Conservation (phyloP, 106 monocot genomes). For the Alisma plantagoaquatica region DNA sequence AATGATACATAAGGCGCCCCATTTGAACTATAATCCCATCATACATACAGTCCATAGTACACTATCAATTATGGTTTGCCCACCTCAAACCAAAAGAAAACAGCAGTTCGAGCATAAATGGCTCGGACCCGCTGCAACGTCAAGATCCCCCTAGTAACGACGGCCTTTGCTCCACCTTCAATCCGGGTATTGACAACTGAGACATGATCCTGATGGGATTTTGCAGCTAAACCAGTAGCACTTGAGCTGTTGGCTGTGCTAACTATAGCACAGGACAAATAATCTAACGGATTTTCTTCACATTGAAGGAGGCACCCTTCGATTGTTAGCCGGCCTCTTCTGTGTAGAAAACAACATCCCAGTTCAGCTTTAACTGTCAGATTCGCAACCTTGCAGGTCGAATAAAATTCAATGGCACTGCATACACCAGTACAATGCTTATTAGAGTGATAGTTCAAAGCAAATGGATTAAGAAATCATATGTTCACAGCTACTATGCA, state of each 20-base stretch:
- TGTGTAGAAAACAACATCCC: conserved; percentile 89
- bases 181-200: conserved; percentile 73
- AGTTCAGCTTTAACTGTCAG: conserved; percentile 85
- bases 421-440: not conserved
- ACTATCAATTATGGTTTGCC: too few species aligned
- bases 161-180: conserved; percentile 93
- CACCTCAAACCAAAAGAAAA: conserved; percentile 97
- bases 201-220: conserved; percentile 33
- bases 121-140: conserved; percentile 78
- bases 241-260: conserved; percentile 52
- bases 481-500: too few species aligned
- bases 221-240: conserved; percentile 9
- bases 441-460: not conserved
- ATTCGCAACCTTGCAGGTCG: conserved; percentile 90
- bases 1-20: too few species aligned
- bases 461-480: not conserved
- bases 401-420: conserved; percentile 89
- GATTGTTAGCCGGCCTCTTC: conserved; percentile 67
- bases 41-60: too few species aligned
- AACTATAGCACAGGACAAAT: conserved; percentile 82
- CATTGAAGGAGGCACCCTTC: conserved; percentile 91
- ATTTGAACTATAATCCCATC: too few species aligned
- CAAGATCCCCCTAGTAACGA: conserved; percentile 58
- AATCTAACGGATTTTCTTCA: conserved; percentile 86
- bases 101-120: conserved; percentile 60